Base-by-base conservation (phyloP, 768 basidiomycete species). In the Sarcomyxa edulis region DNA sequence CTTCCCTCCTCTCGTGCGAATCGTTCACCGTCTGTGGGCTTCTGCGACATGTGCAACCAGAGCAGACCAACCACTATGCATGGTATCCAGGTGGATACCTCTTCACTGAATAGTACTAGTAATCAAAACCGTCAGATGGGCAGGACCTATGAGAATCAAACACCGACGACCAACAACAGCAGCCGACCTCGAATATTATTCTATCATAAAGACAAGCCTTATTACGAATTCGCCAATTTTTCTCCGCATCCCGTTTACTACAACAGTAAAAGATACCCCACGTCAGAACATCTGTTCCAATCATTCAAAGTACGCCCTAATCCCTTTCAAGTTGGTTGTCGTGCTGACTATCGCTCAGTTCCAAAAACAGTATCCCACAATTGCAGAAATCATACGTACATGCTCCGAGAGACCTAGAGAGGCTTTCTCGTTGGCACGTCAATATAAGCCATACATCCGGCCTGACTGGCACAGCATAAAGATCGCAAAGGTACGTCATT, bases 281-380 rank as follows among this genome's bases (percentile, higher is more conserved):
- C 72, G 3, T 66, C 69, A 36, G 74, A 74, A 41, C 75, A 76
- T 54, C 52, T 76, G 5, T 75, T 69, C 40, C 73, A 76, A 42
- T 61, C 72, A 14, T 50, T 71, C 51, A 74, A 71, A 52, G 69
- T 67, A 26, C 4, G 47, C n/a, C n/a, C 9, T 18, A 23, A 23
- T 10, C 9, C 6, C 19, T 19, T 7, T 18, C 10, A 19, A 35
- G 34, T 18, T 6, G 11, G 7, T n/a, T 15, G 9, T 7, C 34
- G 34, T 16, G 19, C 20, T 18, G 16, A 41, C 28, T 16, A 41
- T 26, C 11, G 33, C 10, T 5, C 41, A 73, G 68, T 76, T 76
- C 48, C 38, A 66, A 36, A 60, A 59, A 7, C 53, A 53, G 36
- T 50, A 59, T 26, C 65, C 68, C 10, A 55, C 62, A 32, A 50